A percentile compares a stretch with the other conserved stretches of the same genome.
phyloP scores from a whole-genome alignment of 2,329 filamentous ascomycete species.

The Geosmithia flava region DNA sequence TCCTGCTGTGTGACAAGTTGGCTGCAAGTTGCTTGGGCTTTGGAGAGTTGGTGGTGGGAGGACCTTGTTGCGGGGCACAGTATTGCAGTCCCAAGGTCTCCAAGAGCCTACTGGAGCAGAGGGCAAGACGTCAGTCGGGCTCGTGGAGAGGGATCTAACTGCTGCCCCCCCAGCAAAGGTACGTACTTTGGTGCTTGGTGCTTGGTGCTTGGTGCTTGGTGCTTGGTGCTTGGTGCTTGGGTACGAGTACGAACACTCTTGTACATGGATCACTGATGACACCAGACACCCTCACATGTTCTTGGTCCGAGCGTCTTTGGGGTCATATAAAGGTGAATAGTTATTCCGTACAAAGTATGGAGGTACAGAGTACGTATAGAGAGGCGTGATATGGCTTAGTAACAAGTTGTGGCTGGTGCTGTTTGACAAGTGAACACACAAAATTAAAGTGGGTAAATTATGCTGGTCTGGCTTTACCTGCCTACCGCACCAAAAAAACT shows the following conservation, averaged over 20 bases:
- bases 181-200: neutral
- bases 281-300: neutral
- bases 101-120: neutral
- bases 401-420: no score
- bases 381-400: no score
- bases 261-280: neutral
- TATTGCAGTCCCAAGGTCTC: neutral
- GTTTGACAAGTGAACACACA: no score
- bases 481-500: slow-evolving; percentile 1
- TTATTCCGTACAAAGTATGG: no score
- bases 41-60: neutral
- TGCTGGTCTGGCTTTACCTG: neutral
- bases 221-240: no score
- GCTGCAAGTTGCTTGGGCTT: neutral
- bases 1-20: no score
- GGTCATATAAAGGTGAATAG: no score
- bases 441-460: neutral
- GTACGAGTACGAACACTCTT: neutral
- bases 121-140: neutral
- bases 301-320: neutral
- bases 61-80: neutral
- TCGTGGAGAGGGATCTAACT: neutral
- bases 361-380: no score
- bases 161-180: neutral
- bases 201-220: no score